Base-by-base conservation (phyloP, 2,329 filamentous ascomycete genomes). In the Ophiostoma tasmaniense region DNA sequence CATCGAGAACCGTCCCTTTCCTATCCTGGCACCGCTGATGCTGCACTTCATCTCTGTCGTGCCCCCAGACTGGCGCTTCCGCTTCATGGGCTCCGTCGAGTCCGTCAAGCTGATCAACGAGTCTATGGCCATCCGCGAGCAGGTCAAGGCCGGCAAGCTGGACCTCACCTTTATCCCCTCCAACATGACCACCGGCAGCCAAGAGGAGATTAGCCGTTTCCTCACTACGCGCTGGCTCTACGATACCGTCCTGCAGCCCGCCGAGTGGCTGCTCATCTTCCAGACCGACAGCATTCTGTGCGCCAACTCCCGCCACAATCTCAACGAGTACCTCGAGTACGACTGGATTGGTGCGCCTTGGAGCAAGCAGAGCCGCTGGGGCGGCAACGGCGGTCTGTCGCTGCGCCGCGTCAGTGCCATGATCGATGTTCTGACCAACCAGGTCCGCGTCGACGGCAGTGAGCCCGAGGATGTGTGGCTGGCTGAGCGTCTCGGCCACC, bases 391-490 rank as follows among this genome's bases (percentile, higher is more conserved):
- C 17, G 83, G 83, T 0, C 76, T 85, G 25, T 84, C 82, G 22
- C 76, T 87, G 30, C 79, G 85, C 66, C 79, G 84, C 20, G 82
- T 86, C 61, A 82, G 80, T 73, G 78, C 80, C 71, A 85, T 87
- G 68, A 76, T 85, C 64, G 80, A 84, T n/a, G 75, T 86, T 3
- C 78, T 87, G 61, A 76, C 78, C 50, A 77, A 82, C 66, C 81
- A 86, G 75, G 73, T 78, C 37, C 80, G 84, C 2, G 74, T 74
- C 22, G 74, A 80, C 62, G 76, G 78, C 71, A 79, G 78, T 8
- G 81, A 84, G 66, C 81, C 84, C 35, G 85, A 87, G 75, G 84
- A 87, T 72, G 81, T 85, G 30, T 87, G 84, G 85, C 78, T 86
- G 17, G 80, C 82, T 1, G 80, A 84, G 72, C 79, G 84, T 0